phyloP scores from a whole-genome alignment of 371 early-diverging fungal genomes.

The Smittium mucronatum region DNA sequence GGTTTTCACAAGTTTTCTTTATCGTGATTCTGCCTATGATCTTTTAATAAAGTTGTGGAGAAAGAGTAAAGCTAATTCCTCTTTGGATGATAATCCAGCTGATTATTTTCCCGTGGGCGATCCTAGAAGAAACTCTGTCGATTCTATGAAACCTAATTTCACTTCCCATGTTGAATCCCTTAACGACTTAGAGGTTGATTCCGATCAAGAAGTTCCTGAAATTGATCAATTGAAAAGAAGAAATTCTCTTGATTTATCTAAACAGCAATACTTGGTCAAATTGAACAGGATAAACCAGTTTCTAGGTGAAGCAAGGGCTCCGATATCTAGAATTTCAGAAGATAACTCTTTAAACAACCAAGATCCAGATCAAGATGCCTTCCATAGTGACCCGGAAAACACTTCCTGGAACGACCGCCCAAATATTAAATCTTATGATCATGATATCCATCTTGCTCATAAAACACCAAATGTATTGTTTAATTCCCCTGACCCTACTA shows the following conservation, averaged over 20 bases:
- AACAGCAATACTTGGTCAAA: not conserved
- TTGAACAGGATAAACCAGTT: not conserved
- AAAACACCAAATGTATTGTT: too few species aligned
- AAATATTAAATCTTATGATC: too few species aligned
- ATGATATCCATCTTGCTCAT: too few species aligned
- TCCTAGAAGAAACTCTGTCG: not conserved
- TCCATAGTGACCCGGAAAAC: too few species aligned
- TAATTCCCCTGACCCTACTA: too few species aligned
- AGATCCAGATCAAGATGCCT: too few species aligned
- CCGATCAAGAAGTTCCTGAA: not conserved
- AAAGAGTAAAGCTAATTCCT: conserved; percentile 21
- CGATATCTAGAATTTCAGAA: too few species aligned
- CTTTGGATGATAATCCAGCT: not conserved
- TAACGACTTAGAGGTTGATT: not conserved
- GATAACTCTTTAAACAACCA: too few species aligned
- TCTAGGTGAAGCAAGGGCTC: conserved; percentile 13
- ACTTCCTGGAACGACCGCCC: too few species aligned
- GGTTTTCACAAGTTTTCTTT: conserved; percentile 68
- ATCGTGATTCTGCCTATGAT: conserved; percentile 62
- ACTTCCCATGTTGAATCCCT: not conserved
- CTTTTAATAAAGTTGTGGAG: conserved; percentile 57
- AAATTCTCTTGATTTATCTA: not conserved
- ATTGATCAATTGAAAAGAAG: too few species aligned
- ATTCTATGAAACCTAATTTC: not conserved
- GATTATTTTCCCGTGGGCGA: not conserved